These are phyloP conservation scores for Leishmania amazonensis DNA, from an alignment of 208 protist genomes.

Conservation along the genomic window DNA sequence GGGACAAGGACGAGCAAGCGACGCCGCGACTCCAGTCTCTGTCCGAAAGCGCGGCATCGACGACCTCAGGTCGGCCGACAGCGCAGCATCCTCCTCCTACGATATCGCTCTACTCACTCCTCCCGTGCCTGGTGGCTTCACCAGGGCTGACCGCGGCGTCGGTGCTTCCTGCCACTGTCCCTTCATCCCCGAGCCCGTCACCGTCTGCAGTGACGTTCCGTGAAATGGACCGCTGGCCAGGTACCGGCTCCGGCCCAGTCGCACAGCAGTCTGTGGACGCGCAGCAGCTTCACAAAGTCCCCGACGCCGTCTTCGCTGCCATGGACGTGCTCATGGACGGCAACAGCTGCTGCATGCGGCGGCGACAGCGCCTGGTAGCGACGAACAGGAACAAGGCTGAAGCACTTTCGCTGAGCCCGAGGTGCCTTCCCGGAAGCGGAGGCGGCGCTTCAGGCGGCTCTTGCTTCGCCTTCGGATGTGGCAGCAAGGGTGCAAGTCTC, in stretches of 20 bases:
- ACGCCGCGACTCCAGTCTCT: not conserved
- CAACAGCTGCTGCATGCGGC: constrained; percentile 62
- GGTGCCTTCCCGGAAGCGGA: not conserved
- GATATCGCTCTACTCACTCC: constrained; percentile 11
- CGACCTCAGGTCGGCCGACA: too few relatives aligned
- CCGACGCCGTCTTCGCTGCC: constrained; percentile 33
- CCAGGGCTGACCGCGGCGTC: not conserved
- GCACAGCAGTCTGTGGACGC: constrained; percentile 29
- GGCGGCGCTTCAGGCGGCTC: not conserved
- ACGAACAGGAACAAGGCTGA: not conserved
- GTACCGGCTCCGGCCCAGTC: constrained; percentile 8
- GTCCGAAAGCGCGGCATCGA: not conserved
- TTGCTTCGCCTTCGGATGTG: constrained; percentile 9
- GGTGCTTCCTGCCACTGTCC: too few relatives aligned
- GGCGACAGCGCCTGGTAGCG: constrained; percentile 23
- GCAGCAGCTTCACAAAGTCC: constrained; percentile 20
- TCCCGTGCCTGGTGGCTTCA: constrained; percentile 4
- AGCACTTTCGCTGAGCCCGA: not conserved
- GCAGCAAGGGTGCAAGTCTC: not conserved
- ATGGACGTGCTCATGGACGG: constrained; percentile 80
- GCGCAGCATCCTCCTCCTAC: not conserved
- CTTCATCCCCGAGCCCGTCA: not conserved
- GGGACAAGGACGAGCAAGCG: too few relatives aligned
- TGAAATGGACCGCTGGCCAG: constrained; percentile 28
- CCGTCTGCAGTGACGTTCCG: constrained; percentile 9